Conservation (phyloP, 225 moss, liverwort and hornwort genomes). For the Asterella californica region DNA sequence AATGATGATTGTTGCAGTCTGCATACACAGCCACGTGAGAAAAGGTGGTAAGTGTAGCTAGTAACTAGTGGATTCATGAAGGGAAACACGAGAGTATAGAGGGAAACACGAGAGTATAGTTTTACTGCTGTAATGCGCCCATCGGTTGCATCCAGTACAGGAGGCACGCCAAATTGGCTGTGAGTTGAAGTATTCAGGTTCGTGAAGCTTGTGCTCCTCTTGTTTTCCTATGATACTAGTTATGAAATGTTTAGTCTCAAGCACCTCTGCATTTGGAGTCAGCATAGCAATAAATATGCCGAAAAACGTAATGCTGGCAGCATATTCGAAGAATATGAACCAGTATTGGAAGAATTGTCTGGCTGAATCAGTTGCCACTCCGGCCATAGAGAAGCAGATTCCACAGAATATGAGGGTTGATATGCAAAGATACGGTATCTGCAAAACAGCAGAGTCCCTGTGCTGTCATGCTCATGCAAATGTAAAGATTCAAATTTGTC, state of each 20-base stretch:
- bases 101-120: too few relatives aligned
- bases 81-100: too few relatives aligned
- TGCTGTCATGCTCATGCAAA: background rate
- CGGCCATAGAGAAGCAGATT: constrained; percentile 75
- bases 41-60: background rate
- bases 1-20: constrained; percentile 83
- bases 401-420: constrained; percentile 74
- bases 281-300: constrained; percentile 80
- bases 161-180: too few relatives aligned
- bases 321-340: constrained; percentile 78
- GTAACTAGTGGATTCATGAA: too few relatives aligned
- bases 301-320: constrained; percentile 77
- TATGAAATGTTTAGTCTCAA: too few relatives aligned
- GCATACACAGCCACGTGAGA: constrained; percentile 9
- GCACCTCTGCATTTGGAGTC: constrained; percentile 83
- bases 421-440: constrained; percentile 81
- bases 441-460: constrained; percentile 6
- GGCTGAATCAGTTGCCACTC: constrained; percentile 55
- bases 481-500: too few relatives aligned
- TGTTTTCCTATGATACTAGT: too few relatives aligned
- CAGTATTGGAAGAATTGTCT: constrained; percentile 71
- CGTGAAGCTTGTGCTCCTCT: too few relatives aligned
- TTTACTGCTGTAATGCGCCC: too few relatives aligned
- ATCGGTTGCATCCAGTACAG: background rate
- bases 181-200: too few relatives aligned